Evolutionary conservation across 2,329 filamentous ascomycete genomes (phyloP), one percentile per base, ranked within the genome.

Genomic region (Scedosporium aurantiacum): DNA sequence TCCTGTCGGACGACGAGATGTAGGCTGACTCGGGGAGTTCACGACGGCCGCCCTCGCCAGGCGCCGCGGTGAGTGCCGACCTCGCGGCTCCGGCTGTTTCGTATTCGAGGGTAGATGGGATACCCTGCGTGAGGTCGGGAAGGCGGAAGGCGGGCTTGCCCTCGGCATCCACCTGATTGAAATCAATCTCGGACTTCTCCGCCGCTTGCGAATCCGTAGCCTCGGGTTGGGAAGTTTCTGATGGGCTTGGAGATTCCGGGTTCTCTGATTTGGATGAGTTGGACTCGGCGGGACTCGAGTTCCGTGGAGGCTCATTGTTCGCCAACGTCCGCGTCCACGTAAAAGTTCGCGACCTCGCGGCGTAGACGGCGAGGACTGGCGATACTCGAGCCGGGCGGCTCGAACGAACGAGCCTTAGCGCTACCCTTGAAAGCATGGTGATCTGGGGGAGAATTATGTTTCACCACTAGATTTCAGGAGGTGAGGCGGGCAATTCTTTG

Each of bases 61-160:
- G 40, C 67, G 66, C 10, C 74, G 58, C 4, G 70, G 65, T 45
- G 68, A 69, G 23, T 65, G 64, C 40, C 69, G 66, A 66, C 65
- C 72, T 67, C 67, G 77, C 65, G 65, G 75, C 72, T 63, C 76
- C 74, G 0, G 76, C 74, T 62, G 87, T 82, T 74, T 97, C 93
- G 63, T 87, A 87, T 62, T 87, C 89, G 61, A 97, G 81, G 1
- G 92, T 96, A 1, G 92, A 96, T 0, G 93, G 93, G 64, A 97
- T 96, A 65, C 93, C 93, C 70, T 93, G 87, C n/a, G 91, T 94
- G 54, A 97, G 80, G 71, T 97, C 92, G 60, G 93, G 93, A 12
- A 97, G 83, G 60, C 45, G 58, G 47, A 55, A 60, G 54, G 27
- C 23, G 10, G 54, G 54, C 21, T 41, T 58, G 28, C 16, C 32